A percentile compares a stretch with the other conserved stretches of the same genome.
Conservation (phyloP, 2,329 filamentous ascomycete genomes). For the Pezicula radicicola region DNA sequence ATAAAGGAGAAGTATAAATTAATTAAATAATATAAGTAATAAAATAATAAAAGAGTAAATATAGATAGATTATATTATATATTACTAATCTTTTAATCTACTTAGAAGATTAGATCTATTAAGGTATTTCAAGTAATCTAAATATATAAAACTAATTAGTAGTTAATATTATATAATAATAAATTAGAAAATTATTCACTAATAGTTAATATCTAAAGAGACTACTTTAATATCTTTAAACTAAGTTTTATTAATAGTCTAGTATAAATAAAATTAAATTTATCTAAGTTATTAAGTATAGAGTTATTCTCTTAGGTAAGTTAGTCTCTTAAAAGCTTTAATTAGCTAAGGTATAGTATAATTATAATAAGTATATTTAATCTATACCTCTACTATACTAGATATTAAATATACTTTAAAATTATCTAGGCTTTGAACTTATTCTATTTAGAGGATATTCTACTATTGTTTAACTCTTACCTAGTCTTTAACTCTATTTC, state of each 20-base stretch:
- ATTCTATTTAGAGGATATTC: constrained; percentile 60
- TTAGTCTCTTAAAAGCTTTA: constrained; percentile 53
- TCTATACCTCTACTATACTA: constrained; percentile 69
- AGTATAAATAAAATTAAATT: constrained; percentile 56
- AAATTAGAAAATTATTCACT: too few relatives aligned
- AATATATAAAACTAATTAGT: too few relatives aligned
- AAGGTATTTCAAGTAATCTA: too few relatives aligned
- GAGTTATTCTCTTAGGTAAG: constrained; percentile 59
- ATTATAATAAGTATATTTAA: constrained; percentile 64
- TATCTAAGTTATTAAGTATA: constrained; percentile 66
- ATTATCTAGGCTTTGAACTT: constrained; percentile 64
- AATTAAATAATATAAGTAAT: too few relatives aligned
- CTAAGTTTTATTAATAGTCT: constrained; percentile 56
- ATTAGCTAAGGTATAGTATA: constrained; percentile 70
- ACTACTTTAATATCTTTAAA: constrained; percentile 47
- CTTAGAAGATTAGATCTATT: too few relatives aligned
- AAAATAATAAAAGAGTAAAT: too few relatives aligned
- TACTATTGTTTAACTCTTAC: constrained; percentile 49
- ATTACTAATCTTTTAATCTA: too few relatives aligned
- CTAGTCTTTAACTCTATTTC: constrained; percentile 46
- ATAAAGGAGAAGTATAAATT: too few relatives aligned
- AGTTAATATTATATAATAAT: too few relatives aligned
- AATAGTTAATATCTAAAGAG: constrained; percentile 64
- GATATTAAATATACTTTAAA: constrained; percentile 60
- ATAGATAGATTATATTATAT: too few relatives aligned